Base-by-base conservation (phyloP, 1,284 basidiomycete species). In the Fomitopsis betulina region DNA sequence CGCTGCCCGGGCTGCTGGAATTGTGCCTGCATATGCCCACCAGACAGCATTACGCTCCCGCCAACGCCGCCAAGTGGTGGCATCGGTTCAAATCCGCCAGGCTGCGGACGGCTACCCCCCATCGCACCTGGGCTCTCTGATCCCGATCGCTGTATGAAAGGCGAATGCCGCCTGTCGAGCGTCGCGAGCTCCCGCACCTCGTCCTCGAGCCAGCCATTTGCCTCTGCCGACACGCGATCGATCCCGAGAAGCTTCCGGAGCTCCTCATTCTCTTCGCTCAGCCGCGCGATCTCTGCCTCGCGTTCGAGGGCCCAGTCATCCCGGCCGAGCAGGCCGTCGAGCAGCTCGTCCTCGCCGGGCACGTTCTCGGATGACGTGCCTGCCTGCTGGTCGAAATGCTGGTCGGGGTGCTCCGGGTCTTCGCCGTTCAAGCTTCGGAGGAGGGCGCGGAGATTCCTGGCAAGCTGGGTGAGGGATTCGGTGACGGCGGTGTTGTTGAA, bases 301-400 rank as follows among this genome's bases (percentile, higher is more conserved):
- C 94, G 82, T 70, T 94, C 91, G 58, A 88, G 63, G 0, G 90
- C 86, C 91, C 94, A 95, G 73, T 96, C 93, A 23, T 78, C 76
- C 47, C 80, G 72, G n/a, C 55, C 45, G 56, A 70, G 65, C 37
- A 68, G 63, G 33, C 57, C 43, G 54, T 66, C 61, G 49, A 69
- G 60, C 27, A 60, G 57, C 32, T 59, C 52, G 9, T 65, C 62
- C 32, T 52, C 39, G 49, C 3, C 10, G 54, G 53, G 42, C 13
- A 49, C 37, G 52, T 25, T 17, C 37, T 21, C 38, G 32, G 53
- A 25, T 21, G 50, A 56, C n/a, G 53, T 33, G 33, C 12, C 38
- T 35, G 13, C 37, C 32, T 37, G 13, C 25, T 47, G 25, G 17
- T 67, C 5, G 62, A 35, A 56, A 58, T 71, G 70, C 57, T 30